Evolutionary conservation across 345 rosid genomes (phyloP), one percentile per base, ranked within the genome.

Genomic region (Luvunga scandens): DNA sequence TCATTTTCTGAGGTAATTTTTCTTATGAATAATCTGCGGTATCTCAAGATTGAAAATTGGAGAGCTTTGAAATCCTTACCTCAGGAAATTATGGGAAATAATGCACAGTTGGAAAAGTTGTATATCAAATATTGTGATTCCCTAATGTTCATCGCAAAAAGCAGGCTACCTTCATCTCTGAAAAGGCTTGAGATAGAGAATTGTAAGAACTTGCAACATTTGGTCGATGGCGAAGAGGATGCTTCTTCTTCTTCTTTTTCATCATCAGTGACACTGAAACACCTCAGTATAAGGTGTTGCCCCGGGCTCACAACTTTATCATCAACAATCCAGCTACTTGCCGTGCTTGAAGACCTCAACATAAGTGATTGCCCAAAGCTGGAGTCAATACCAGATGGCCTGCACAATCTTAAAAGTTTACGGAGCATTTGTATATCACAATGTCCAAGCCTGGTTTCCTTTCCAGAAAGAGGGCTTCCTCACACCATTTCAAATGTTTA

Each of bases 171-270:
- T 31, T 7, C 42, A 6, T 75, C 78, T 31, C 9, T 75, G 1
- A 75, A 50, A 31, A 1, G 12, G 1, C 61, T 64, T 8, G 9
- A 10, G 3, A 31, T 64, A 6, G 2, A 0, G 4, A 4, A 6
- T 5, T 65, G 70, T 30, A 21, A 48, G 63, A 64, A 14, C 6
- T 31, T 75, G 33, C 33, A 21, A 22, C 18, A 30, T 31, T 0
- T 65, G 31, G 28, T 45, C 4, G 61, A 45, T 62, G 7, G 13
- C n/a, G 69, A 42, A 33, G 77, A 38, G 22, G 28, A 8, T 59
- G 28, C 76, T 59, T 74, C 69, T 61, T 62, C 76, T 59, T 74
- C 69, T 61, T 62, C 42, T 22, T 9, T n/a, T 34, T 45, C 72
- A 13, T 69, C 50, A 8, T 34, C 50, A 0, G 59, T 6, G 1